Conservation (phyloP, 1,284 basidiomycete genomes). For the Trametes pubescens region DNA sequence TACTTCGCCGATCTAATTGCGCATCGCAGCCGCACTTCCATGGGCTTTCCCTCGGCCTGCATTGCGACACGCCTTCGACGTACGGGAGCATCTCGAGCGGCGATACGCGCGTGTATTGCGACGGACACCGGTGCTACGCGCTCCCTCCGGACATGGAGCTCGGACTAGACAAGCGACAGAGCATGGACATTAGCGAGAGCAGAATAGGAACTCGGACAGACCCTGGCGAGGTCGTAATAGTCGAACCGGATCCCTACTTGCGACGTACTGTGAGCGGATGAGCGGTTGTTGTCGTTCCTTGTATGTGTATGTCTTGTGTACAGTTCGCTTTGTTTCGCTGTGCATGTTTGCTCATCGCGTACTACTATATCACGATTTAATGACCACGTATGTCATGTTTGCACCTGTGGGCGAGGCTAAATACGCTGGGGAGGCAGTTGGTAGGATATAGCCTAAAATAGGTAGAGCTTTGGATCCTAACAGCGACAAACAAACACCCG, state of each 20-base stretch:
- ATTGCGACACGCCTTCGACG: constrained; percentile 24
- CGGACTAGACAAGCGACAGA: not conserved
- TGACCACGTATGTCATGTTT: too few species aligned
- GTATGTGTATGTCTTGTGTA: not conserved
- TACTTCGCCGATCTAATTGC: not conserved
- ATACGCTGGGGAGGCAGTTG: too few species aligned
- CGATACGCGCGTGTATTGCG: constrained; percentile 4
- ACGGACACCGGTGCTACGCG: constrained; percentile 11
- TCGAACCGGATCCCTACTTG: too few species aligned
- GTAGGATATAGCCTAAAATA: too few species aligned
- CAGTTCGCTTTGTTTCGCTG: too few species aligned
- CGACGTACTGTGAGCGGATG: not conserved
- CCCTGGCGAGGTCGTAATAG: not conserved
- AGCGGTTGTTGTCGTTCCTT: not conserved
- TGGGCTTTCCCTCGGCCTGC: constrained; percentile 19
- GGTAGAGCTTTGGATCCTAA: constrained; percentile 16
- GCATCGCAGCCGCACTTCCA: not conserved
- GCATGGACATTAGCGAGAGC: not conserved
- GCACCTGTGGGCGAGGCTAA: too few species aligned
- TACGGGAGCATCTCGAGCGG: constrained; percentile 10
- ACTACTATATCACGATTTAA: too few species aligned
- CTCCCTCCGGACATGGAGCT: constrained; percentile 1
- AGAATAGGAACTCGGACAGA: not conserved
- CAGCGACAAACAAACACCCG: constrained; percentile 3
- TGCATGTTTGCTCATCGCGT: too few species aligned